Conservation (phyloP, 2,329 filamentous ascomycete species). For the Fusarium nodosum region DNA sequence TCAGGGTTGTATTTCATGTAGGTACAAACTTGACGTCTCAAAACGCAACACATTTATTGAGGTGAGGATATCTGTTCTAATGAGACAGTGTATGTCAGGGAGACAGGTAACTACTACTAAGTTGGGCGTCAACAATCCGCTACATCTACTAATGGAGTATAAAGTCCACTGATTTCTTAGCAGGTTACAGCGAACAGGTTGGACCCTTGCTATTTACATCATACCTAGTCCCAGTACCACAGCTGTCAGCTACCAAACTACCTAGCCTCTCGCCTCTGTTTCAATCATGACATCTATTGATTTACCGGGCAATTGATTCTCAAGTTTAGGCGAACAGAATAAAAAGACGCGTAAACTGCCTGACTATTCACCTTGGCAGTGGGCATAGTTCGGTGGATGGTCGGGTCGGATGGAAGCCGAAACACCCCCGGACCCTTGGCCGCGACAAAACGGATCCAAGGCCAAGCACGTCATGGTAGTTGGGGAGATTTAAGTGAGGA, state of each 20-base stretch:
- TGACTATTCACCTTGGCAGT: conserved; percentile 34
- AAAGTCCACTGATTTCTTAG: neutral
- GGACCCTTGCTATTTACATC: conserved; percentile 12
- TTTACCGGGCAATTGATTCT: neutral
- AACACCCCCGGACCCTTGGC: conserved; percentile 27
- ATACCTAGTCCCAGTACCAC: neutral
- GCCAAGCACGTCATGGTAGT: conserved; percentile 46
- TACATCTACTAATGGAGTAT: neutral
- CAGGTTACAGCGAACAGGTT: conserved; percentile 5
- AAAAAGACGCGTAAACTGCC: conserved; percentile 26
- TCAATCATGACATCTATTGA: neutral
- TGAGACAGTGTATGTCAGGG: neutral
- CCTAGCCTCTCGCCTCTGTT: neutral
- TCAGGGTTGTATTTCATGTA: conserved; percentile 27
- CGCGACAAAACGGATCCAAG: conserved; percentile 7
- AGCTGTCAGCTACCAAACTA: neutral
- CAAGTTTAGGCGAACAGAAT: neutral
- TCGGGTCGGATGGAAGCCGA: conserved; percentile 47
- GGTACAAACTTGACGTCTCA: conserved; percentile 24
- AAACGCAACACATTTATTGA: neutral
- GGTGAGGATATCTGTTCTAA: neutral
- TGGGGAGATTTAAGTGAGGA: conserved; percentile 12
- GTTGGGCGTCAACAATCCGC: conserved; percentile 31
- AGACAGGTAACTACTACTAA: neutral
- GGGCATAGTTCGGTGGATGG: conserved; percentile 41